Percentiles rank a stretch among this genome's conserved stretches.
These are phyloP conservation scores for Apiospora sp. DNA, from an alignment of 2,329 filamentous ascomycete species.

Conservation along the genomic window DNA sequence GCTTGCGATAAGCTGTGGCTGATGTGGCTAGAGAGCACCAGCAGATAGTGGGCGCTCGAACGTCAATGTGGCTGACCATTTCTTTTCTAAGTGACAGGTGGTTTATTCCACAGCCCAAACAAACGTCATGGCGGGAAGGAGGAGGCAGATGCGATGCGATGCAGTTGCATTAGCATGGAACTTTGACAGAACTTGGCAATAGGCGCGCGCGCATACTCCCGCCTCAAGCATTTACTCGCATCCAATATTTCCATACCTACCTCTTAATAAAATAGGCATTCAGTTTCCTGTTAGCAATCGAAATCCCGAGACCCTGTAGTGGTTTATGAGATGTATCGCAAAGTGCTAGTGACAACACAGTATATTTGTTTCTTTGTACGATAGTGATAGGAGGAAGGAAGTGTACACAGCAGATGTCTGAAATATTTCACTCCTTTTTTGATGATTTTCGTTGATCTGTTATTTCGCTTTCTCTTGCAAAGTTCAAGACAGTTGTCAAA, in stretches of 20 bases:
- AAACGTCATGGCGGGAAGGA: conserved; percentile 14
- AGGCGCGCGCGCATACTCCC: neutral
- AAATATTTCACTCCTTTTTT: conserved; percentile 3
- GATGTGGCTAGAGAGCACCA: neutral
- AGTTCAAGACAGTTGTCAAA: conserved; percentile 21
- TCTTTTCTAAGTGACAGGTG: neutral
- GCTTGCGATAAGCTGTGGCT: neutral
- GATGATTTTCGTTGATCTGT: neutral
- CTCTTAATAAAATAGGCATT: neutral
- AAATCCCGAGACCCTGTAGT: neutral
- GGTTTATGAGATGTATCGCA: neutral
- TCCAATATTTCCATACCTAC: neutral
- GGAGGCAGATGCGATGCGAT: conserved; percentile 1
- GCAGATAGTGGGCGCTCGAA: neutral
- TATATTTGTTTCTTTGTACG: neutral
- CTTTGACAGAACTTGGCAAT: neutral
- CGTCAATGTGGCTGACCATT: neutral
- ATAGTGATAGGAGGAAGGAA: neutral
- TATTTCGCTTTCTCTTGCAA: neutral
- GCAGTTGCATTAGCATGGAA: conserved; percentile 11
- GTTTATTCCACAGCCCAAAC: neutral
- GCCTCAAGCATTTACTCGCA: neutral
- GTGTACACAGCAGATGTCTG: conserved; percentile 4
- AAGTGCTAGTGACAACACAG: neutral
- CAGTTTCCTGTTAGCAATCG: too few species aligned